Percentiles rank a stretch among this genome's conserved stretches.
Conservation (phyloP, 345 rosid genomes). For the Citrus unshiu region DNA sequence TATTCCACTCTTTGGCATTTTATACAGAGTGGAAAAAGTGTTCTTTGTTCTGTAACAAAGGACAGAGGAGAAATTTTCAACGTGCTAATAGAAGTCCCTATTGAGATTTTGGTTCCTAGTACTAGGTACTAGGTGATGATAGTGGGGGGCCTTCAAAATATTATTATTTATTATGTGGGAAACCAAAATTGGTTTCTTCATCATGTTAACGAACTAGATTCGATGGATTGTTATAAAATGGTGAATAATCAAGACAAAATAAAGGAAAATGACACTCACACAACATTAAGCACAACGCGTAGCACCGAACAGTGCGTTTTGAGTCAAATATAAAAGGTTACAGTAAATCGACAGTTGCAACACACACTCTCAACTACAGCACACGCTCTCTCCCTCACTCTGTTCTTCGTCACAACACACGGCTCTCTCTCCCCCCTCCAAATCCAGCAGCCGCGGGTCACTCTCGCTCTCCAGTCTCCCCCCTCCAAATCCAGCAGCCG, state of each 20-base stretch:
- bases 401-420: too few relatives aligned
- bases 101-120: not conserved
- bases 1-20: not conserved
- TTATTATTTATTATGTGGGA: not conserved
- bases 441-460: not conserved
- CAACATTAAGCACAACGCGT: too few relatives aligned
- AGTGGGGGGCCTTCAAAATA: too few relatives aligned
- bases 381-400: too few relatives aligned
- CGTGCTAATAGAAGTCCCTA: not conserved
- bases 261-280: not conserved
- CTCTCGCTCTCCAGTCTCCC: too few relatives aligned
- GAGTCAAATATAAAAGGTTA: too few relatives aligned
- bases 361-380: too few relatives aligned
- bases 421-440: too few relatives aligned
- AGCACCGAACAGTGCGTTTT: too few relatives aligned
- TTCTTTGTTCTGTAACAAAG: not conserved
- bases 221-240: not conserved
- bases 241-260: not conserved
- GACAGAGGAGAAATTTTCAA: not conserved
- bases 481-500: not conserved
- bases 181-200: not conserved
- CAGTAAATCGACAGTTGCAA: too few relatives aligned
- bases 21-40: conserved; percentile 7
- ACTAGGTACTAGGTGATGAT: not conserved
- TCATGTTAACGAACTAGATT: not conserved